phyloP scores from a whole-genome alignment of 805 yeast genomes.

The Metschnikowia matae region DNA sequence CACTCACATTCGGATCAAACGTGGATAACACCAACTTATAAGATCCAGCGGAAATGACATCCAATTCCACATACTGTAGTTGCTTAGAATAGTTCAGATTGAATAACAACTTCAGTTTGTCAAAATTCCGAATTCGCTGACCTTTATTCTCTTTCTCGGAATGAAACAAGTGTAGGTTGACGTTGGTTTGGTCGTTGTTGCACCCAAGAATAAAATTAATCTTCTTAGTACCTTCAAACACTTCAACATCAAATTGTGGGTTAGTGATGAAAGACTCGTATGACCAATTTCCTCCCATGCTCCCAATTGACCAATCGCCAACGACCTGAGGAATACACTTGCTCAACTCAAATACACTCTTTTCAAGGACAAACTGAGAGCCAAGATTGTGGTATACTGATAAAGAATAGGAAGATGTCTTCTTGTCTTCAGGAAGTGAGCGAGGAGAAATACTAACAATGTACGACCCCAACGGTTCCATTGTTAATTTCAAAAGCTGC shows the following conservation, averaged over 20 bases:
- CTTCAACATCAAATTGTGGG: slow-evolving; percentile 47
- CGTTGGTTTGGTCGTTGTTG: slow-evolving; percentile 18
- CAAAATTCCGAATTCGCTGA: slow-evolving; percentile 20
- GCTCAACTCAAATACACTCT: slow-evolving; percentile 25
- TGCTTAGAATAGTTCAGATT: slow-evolving; percentile 33
- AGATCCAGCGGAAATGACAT: slow-evolving; percentile 26
- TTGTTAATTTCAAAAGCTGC: slow-evolving; percentile 28
- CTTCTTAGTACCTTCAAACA: slow-evolving; percentile 14
- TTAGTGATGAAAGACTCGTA: slow-evolving; percentile 44
- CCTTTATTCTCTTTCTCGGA: slow-evolving; percentile 23
- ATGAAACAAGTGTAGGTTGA: slow-evolving; percentile 46
- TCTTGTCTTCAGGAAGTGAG: slow-evolving; percentile 14
- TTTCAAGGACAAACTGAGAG: slow-evolving; percentile 12
- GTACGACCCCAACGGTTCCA: slow-evolving; percentile 24
- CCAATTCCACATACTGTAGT: slow-evolving; percentile 24
- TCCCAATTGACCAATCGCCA: slow-evolving; percentile 44
- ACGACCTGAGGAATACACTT: slow-evolving; percentile 15
- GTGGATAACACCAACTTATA: slow-evolving; percentile 49
- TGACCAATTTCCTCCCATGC: slow-evolving; percentile 55
- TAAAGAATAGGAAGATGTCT: slow-evolving; percentile 23
- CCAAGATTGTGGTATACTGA: slow-evolving; percentile 25
- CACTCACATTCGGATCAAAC: slow-evolving; percentile 29
- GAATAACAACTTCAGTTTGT: slow-evolving; percentile 22
- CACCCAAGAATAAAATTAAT: slow-evolving; percentile 14
- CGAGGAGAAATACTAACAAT: slow-evolving; percentile 25